Evolutionary conservation across 495 filamentous ascomycete species (phyloP).

Genomic region (Penicillium chermesinum): DNA sequence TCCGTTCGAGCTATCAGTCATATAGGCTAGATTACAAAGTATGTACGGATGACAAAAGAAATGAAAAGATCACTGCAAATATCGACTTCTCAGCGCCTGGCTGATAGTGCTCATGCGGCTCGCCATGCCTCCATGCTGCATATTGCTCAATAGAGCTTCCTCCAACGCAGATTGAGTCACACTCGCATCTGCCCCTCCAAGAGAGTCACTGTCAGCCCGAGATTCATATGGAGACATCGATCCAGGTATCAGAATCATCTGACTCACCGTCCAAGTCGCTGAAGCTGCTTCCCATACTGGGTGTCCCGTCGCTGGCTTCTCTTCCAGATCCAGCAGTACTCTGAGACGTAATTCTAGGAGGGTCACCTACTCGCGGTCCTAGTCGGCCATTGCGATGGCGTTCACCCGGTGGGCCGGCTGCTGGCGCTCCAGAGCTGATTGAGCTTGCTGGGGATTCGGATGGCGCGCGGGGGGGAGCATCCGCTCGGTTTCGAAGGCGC

Average conservation of each 20-base stretch:
- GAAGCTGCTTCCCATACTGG: conserved; percentile 97
- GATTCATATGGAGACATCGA: neutral
- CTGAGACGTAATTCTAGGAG: conserved; percentile 53
- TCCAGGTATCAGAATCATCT: conserved; percentile 4
- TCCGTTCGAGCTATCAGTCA: too few relatives aligned
- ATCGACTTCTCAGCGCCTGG: conserved; percentile 54
- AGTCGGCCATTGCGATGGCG: conserved; percentile 22
- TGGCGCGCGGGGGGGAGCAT: conserved; percentile 39
- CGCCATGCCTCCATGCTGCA: conserved; percentile 78
- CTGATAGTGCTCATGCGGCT: conserved; percentile 85
- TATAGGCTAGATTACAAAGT: too few relatives aligned
- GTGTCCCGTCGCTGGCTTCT: conserved; percentile 78
- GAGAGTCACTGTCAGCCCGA: neutral
- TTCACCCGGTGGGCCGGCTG: conserved; percentile 16
- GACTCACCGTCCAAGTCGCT: conserved; percentile 87
- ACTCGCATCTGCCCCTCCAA: conserved; percentile 62
- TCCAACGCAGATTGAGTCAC: conserved; percentile 93
- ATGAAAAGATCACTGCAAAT: conserved; percentile 23
- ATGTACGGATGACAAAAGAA: neutral
- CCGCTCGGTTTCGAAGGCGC: conserved; percentile 24
- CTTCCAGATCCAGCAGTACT: conserved; percentile 47
- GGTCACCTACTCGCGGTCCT: conserved; percentile 53
- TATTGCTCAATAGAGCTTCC: conserved; percentile 86
- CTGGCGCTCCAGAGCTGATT: conserved; percentile 39
- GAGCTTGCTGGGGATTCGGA: conserved; percentile 62